Percentiles rank a stretch among this genome's conserved stretches.
These are phyloP conservation scores for Physcomitrellopsis africana DNA, from an alignment of 225 moss, liverwort and hornwort genomes.

Conservation along the genomic window DNA sequence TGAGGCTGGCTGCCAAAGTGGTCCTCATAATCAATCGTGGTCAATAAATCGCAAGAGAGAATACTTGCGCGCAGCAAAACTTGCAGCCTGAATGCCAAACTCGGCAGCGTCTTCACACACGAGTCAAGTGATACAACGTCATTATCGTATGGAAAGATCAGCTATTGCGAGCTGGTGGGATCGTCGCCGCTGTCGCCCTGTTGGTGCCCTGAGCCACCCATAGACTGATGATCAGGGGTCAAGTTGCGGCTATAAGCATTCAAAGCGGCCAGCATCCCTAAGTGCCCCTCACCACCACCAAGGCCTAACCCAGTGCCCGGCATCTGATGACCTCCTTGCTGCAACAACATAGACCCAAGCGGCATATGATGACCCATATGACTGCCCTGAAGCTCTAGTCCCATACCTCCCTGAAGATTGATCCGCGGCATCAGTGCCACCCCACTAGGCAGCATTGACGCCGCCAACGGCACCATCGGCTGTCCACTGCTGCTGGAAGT, in stretches of 20 bases:
- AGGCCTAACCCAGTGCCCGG: slow-evolving; percentile 92
- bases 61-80: slow-evolving; percentile 19
- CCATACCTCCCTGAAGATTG: slow-evolving; percentile 90
- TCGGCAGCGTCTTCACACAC: slow-evolving; percentile 12
- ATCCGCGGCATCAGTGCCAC: slow-evolving; percentile 97
- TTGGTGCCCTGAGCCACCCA: slow-evolving; percentile 96
- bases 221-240: slow-evolving; percentile 91
- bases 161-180: slow-evolving; percentile 93
- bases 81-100: slow-evolving; percentile 24
- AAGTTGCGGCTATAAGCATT: slow-evolving; percentile 95
- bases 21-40: slow-evolving; percentile 30
- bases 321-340: slow-evolving; percentile 80
- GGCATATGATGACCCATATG: slow-evolving; percentile 95
- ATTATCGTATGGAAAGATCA: neutral
- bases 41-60: neutral
- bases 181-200: slow-evolving; percentile 99
- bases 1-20: slow-evolving; percentile 17
- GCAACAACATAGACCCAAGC: slow-evolving; percentile 93
- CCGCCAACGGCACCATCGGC: slow-evolving; percentile 81
- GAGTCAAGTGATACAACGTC: slow-evolving; percentile 14
- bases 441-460: slow-evolving; percentile 80
- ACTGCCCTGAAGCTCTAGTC: slow-evolving; percentile 90
- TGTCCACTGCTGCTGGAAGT: slow-evolving; percentile 73
- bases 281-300: slow-evolving; percentile 75
- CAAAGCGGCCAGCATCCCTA: slow-evolving; percentile 97